These are phyloP conservation scores for Yamadazyma epiphylla DNA, from an alignment of 1,139 yeast genomes.

Conservation along the genomic window DNA sequence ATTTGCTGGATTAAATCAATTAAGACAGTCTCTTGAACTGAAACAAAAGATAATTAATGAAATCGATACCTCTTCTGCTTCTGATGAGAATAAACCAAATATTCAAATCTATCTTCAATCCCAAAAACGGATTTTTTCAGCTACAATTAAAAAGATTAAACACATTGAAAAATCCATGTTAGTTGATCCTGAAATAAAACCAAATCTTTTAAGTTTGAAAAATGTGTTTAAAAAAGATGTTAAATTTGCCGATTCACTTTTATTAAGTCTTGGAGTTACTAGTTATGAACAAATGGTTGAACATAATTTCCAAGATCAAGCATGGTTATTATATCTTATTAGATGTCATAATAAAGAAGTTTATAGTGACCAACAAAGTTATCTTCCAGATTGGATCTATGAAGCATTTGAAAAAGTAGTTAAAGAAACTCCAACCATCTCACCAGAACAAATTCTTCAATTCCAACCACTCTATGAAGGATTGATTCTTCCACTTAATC, in stretches of 20 bases:
- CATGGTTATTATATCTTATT: constrained; percentile 60
- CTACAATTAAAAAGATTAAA: constrained; percentile 45
- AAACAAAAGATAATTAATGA: constrained; percentile 33
- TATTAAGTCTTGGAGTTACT: constrained; percentile 54
- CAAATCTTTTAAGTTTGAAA: constrained; percentile 47
- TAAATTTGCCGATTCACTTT: constrained; percentile 51
- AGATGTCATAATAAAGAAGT: constrained; percentile 49
- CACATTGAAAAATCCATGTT: constrained; percentile 49
- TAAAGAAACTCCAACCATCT: constrained; percentile 16
- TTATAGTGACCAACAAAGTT: constrained; percentile 28
- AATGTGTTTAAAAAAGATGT: constrained; percentile 53
- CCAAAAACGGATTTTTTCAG: constrained; percentile 46
- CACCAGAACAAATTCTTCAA: constrained; percentile 50
- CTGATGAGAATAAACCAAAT: constrained; percentile 13
- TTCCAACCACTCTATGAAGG: constrained; percentile 52
- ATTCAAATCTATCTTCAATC: constrained; percentile 36
- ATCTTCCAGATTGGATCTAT: constrained; percentile 52
- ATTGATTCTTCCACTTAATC: constrained; percentile 49
- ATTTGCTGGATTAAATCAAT: constrained; percentile 57
- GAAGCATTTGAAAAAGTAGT: constrained; percentile 40
- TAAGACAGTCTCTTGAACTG: constrained; percentile 48
- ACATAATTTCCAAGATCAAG: constrained; percentile 52
- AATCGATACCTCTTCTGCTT: constrained; percentile 6
- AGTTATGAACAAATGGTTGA: constrained; percentile 49
- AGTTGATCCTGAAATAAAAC: constrained; percentile 35